Evolutionary conservation across 306 rosid species (phyloP).

Genomic region (Lathyrus oleraceus): DNA sequence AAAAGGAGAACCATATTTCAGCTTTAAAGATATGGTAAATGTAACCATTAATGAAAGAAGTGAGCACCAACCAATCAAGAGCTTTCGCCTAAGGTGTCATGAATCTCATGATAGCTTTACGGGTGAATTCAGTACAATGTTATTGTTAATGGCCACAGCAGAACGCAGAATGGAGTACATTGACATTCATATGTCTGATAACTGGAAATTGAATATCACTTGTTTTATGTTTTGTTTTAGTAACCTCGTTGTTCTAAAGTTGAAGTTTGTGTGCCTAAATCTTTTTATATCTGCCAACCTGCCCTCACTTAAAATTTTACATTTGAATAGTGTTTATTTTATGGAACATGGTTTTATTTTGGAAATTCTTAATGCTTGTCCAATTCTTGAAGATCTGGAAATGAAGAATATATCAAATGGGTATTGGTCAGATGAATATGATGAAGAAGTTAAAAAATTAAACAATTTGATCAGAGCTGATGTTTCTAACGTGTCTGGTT

Average conservation of each 20-base stretch:
- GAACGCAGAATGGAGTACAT: not conserved
- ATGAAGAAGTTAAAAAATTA: not conserved
- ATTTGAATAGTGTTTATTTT: not conserved
- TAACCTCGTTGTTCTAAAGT: not conserved
- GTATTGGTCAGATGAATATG: not conserved
- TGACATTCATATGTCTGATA: not conserved
- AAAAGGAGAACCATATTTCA: not conserved
- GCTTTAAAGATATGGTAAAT: not conserved
- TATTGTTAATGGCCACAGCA: not conserved
- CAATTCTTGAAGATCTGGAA: not conserved
- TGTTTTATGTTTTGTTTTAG: not conserved
- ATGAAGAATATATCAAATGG: not conserved
- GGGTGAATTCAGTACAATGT: too few relatives aligned
- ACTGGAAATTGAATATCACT: not conserved
- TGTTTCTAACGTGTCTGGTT: not conserved
- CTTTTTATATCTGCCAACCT: not conserved
- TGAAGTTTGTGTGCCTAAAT: not conserved
- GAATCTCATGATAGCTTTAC: not conserved
- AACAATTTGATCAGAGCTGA: not conserved
- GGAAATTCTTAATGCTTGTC: not conserved
- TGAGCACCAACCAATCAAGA: not conserved
- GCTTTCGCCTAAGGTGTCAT: not conserved
- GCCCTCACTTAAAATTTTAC: not conserved
- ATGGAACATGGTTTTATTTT: not conserved
- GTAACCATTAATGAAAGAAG: not conserved